These are phyloP conservation scores for Dictyostelium capitatum DNA, from an alignment of 78 protist species.

Conservation along the genomic window DNA sequence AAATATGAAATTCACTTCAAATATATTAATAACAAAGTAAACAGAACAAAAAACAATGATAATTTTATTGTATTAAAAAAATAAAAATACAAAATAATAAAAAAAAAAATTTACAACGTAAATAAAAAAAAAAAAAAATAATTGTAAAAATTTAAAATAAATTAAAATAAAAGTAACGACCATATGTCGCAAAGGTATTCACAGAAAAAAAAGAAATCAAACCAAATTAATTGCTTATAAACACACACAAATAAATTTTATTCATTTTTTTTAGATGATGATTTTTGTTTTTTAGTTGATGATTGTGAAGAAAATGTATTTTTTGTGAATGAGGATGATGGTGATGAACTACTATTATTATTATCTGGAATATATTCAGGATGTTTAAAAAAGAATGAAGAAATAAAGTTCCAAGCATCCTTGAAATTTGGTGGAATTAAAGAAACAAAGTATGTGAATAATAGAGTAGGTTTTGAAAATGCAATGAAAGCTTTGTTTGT, in stretches of 20 bases:
- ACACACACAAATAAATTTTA: no score
- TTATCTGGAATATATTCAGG: background rate
- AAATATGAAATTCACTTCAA: background rate
- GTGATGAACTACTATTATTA: background rate
- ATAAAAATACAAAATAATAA: background rate
- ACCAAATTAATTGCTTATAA: no score
- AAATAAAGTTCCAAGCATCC: conserved; percentile 35
- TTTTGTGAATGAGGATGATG: background rate
- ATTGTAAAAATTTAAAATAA: background rate
- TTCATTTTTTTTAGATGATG: no score
- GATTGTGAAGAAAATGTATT: background rate
- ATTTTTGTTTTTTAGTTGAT: no score
- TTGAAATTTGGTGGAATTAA: conserved; percentile 31
- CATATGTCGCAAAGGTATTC: background rate
- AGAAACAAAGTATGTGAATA: background rate
- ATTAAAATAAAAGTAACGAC: background rate
- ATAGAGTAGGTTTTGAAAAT: background rate
- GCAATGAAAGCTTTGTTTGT: conserved; percentile 16
- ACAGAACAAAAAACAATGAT: background rate
- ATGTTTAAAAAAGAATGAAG: background rate
- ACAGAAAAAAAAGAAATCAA: background rate
- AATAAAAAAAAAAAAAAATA: background rate
- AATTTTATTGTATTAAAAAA: no score
- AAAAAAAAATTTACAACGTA: background rate
- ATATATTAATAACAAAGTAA: background rate